Evolutionary conservation across 2,329 filamentous ascomycete genomes (phyloP).

Genomic region (Pestalotiopsis sp.): DNA sequence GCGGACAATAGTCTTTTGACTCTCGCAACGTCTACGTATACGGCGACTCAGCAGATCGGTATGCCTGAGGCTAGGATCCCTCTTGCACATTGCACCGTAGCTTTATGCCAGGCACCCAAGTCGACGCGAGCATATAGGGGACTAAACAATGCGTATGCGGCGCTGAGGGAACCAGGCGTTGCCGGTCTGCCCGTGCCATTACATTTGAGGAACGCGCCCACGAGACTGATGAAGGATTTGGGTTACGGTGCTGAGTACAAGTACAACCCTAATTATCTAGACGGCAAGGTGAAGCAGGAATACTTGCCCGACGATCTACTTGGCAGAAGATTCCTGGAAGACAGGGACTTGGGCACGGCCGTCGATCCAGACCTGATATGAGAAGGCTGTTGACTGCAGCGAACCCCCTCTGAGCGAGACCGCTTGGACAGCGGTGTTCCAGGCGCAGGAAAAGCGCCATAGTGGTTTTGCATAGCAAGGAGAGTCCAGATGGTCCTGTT

Average conservation of each 20-base stretch:
- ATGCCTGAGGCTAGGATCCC: constrained; percentile 95
- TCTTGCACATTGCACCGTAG: constrained; percentile 83
- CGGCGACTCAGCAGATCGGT: constrained; percentile 88
- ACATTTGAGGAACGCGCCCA: constrained; percentile 90
- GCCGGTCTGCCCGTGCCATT: constrained; percentile 81
- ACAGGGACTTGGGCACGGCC: constrained; percentile 76
- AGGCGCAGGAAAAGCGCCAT: neutral
- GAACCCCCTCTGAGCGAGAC: too few relatives aligned
- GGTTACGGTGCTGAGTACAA: constrained; percentile 93
- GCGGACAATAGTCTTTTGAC: constrained; percentile 84
- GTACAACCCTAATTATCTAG: constrained; percentile 88
- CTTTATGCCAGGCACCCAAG: constrained; percentile 80
- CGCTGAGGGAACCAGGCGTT: constrained; percentile 80
- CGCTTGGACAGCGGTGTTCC: neutral
- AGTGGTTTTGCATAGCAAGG: neutral
- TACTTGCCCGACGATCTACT: constrained; percentile 82
- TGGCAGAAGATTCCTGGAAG: constrained; percentile 76
- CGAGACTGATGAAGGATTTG: constrained; percentile 88
- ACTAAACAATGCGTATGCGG: constrained; percentile 77
- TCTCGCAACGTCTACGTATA: constrained; percentile 84
- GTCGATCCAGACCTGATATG: constrained; percentile 70
- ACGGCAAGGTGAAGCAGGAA: constrained; percentile 82
- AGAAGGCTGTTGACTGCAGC: constrained; percentile 23
- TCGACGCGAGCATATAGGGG: constrained; percentile 85
- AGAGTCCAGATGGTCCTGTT: neutral